Conservation (phyloP, 2,329 filamentous ascomycete genomes). For the Fusarium incarnatum region DNA sequence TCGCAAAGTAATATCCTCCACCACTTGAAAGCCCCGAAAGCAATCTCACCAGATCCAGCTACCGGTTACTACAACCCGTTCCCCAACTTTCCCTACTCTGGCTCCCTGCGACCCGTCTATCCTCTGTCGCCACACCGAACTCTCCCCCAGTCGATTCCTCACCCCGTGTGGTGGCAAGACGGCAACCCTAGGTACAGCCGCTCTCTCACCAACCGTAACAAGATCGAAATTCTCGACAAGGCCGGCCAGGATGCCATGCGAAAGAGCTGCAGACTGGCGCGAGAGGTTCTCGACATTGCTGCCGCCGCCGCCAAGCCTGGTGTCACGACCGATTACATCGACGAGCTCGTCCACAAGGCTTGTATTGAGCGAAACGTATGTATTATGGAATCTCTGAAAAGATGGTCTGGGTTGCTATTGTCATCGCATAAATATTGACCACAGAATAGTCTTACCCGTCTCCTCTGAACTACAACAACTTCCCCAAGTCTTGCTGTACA, state of each 20-base stretch:
- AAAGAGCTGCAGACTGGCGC: constrained; percentile 85
- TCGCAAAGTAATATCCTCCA: constrained; percentile 79
- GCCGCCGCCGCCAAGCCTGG: constrained; percentile 87
- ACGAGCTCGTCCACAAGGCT: constrained; percentile 94
- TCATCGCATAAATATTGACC: constrained; percentile 7
- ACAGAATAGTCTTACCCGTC: constrained; percentile 85
- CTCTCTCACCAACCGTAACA: constrained; percentile 76
- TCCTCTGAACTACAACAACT: constrained; percentile 93
- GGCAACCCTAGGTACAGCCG: constrained; percentile 76
- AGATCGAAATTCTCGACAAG: constrained; percentile 84
- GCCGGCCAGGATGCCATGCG: constrained; percentile 90
- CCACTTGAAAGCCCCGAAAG: constrained; percentile 79
- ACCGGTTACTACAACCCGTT: constrained; percentile 93
- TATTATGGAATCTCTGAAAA: constrained; percentile 17
- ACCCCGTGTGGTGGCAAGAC: constrained; percentile 89
- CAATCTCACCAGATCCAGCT: constrained; percentile 90
- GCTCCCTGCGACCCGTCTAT: constrained; percentile 85
- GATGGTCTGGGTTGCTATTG: not conserved
- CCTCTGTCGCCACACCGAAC: constrained; percentile 78
- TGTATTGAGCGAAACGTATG: constrained; percentile 91
- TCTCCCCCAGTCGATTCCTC: constrained; percentile 82
- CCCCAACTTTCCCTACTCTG: constrained; percentile 86
- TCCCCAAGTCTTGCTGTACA: constrained; percentile 98
- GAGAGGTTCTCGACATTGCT: constrained; percentile 93
- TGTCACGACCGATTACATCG: constrained; percentile 94